These are phyloP conservation scores for Alloteropsis semialata DNA, from an alignment of 176 grass and related monocot species.

Conservation along the genomic window DNA sequence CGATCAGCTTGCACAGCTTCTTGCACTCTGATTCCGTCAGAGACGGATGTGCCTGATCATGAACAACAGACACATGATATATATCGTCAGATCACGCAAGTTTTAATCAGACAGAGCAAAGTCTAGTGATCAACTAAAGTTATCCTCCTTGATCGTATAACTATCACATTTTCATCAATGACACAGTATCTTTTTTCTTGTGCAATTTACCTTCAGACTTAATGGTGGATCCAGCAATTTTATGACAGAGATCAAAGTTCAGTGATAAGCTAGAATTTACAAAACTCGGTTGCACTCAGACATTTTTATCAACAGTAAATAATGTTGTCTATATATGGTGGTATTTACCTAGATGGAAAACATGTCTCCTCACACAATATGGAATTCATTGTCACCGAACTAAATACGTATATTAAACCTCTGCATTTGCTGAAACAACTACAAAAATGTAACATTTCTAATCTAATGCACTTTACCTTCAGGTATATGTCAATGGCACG, in stretches of 20 bases:
- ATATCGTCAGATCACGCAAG: background rate
- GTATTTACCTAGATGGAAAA: too few relatives aligned
- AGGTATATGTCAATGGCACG: constrained; percentile 92
- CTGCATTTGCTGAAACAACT: background rate
- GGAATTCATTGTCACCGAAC: background rate
- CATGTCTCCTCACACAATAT: too few relatives aligned
- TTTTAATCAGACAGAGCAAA: background rate
- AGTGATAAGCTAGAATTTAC: too few relatives aligned
- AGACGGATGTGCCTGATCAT: constrained; percentile 73
- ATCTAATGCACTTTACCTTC: constrained; percentile 51
- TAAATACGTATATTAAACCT: background rate
- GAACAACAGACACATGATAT: background rate
- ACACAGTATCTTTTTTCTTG: too few relatives aligned
- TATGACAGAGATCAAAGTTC: background rate
- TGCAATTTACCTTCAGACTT: background rate
- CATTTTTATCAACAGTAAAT: too few relatives aligned
- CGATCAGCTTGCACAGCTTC: constrained; percentile 87
- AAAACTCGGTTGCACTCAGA: too few relatives aligned
- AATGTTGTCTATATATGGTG: too few relatives aligned
- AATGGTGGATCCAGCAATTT: too few relatives aligned
- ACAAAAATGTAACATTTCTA: background rate
- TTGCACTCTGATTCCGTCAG: constrained; percentile 91
- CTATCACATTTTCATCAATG: background rate
- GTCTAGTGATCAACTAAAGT: too few relatives aligned
- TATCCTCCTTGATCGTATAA: too few relatives aligned